Percentiles rank a stretch among this genome's conserved stretches.
These are phyloP conservation scores for Alisma plantagoaquatica DNA, from an alignment of 106 monocot species.

Conservation along the genomic window DNA sequence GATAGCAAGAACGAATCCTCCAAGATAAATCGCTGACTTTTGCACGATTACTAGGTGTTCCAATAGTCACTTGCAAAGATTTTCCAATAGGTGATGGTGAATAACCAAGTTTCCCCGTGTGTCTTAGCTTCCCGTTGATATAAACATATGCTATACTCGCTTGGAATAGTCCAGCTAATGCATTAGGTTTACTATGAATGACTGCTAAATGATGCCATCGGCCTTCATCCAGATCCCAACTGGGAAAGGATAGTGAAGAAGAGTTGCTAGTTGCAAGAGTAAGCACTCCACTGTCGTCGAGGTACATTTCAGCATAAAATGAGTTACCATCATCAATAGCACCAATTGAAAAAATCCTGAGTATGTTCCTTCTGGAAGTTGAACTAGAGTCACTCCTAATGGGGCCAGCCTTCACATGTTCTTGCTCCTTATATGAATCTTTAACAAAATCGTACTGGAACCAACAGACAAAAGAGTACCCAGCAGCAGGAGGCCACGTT, in stretches of 20 bases:
- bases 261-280: conserved; percentile 91
- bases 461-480: conserved; percentile 99
- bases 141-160: conserved; percentile 85
- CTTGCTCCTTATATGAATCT: conserved; percentile 49
- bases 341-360: conserved; percentile 90
- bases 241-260: conserved; percentile 64
- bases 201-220: conserved; percentile 97
- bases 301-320: conserved; percentile 67
- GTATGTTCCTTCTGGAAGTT: conserved; percentile 30
- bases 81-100: conserved; percentile 87
- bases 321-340: conserved; percentile 64
- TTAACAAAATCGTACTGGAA: conserved; percentile 76
- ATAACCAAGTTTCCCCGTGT: conserved; percentile 95
- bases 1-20: conserved; percentile 87
- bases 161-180: conserved; percentile 93
- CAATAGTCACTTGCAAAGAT: conserved; percentile 80
- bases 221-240: conserved; percentile 79
- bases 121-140: conserved; percentile 83
- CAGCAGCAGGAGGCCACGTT: conserved; percentile 98
- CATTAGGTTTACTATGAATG: conserved; percentile 97
- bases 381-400: conserved; percentile 15
- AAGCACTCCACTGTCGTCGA: conserved; percentile 78
- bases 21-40: conserved; percentile 69
- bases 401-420: conserved; percentile 26
- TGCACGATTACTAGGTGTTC: conserved; percentile 49